Evolutionary conservation across 2,329 filamentous ascomycete species (phyloP), one percentile per base, ranked within the genome.

Genomic region (Moelleriella libera): DNA sequence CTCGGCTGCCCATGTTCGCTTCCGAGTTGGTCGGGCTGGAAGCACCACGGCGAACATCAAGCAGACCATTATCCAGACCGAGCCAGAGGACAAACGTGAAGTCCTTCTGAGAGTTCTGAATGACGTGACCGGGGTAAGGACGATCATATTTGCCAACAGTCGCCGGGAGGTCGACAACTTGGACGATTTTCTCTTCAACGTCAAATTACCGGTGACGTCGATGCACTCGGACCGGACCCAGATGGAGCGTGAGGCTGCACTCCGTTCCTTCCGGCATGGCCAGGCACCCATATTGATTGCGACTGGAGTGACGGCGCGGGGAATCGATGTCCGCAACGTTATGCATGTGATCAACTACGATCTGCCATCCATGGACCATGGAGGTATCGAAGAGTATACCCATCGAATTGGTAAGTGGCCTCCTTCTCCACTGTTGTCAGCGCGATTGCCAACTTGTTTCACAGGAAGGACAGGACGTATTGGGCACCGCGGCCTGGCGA

Each of bases 291-390:
- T 98, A 48, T 65, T 98, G 49, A 78, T 97, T 50, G 81, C 90
- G 9, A 97, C 90, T 28, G 87, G 86, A 44, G 78, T 98, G 46
- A 82, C 84, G 46, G 85, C 88, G 58, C 88, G 92, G 56, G 92
- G 92, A 6, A 81, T 96, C 34, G 89, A 97, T 55, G 83, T 96
- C 37, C 78, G 78, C 49, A 88, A 92, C 53, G 83, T 97, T 5
- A 80, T 82, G 69, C 88, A 95, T 53, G 85, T 98, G 50, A 83
- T 98, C 73, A 97, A 98, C 67, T 97, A 82, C 56, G 89, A 97
- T 51, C 70, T 97, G 2, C 90, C 90, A 0, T 80, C 73, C 5
- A 66, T 72, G 42, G 70, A 79, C 1, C 75, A 90, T 55, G 88
- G 88, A n/a, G 90, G 89, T 2, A 94, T 96, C 48, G 81, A 86